Percentiles rank a stretch among this genome's conserved stretches.
These are phyloP conservation scores for Scedosporium aurantiacum DNA, from an alignment of 2,329 filamentous ascomycete species.

Conservation along the genomic window DNA sequence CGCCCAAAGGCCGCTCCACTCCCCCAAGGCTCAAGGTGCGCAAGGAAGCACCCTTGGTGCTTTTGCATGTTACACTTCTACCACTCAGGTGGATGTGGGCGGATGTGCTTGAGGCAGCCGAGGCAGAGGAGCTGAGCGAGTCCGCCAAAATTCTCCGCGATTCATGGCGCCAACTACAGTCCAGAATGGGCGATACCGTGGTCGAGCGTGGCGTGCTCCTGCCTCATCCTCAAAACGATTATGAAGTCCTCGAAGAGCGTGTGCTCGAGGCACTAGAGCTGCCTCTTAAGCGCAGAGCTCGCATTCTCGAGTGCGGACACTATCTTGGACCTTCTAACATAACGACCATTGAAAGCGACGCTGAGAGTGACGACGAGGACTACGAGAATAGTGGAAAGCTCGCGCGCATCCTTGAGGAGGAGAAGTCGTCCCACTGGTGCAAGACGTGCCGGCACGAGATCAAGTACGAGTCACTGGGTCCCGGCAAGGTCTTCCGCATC, in stretches of 20 bases:
- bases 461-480: conserved; percentile 39
- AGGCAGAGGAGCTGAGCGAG: conserved; percentile 29
- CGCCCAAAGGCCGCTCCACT: conserved; percentile 41
- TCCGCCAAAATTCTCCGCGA: conserved; percentile 42
- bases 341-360: conserved; percentile 26
- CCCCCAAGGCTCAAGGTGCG: conserved; percentile 45
- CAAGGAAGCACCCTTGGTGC: conserved; percentile 56
- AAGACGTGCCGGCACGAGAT: conserved; percentile 44
- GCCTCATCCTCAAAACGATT: conserved; percentile 69
- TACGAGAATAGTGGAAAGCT: conserved; percentile 11
- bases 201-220: conserved; percentile 64
- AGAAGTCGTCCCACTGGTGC: conserved; percentile 41
- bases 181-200: conserved; percentile 62
- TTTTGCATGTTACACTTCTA: conserved; percentile 67
- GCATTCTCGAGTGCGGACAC: conserved; percentile 66
- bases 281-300: conserved; percentile 49
- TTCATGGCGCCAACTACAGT: conserved; percentile 56
- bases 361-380: conserved; percentile 32
- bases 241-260: conserved; percentile 67
- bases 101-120: conserved; percentile 37
- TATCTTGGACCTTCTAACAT: conserved; percentile 54
- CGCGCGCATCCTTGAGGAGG: conserved; percentile 4
- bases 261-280: conserved; percentile 66
- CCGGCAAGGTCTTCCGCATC: conserved; percentile 56
- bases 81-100: conserved; percentile 58